Conservation (phyloP, 257 asterid species). For the Verbascum thapsus region DNA sequence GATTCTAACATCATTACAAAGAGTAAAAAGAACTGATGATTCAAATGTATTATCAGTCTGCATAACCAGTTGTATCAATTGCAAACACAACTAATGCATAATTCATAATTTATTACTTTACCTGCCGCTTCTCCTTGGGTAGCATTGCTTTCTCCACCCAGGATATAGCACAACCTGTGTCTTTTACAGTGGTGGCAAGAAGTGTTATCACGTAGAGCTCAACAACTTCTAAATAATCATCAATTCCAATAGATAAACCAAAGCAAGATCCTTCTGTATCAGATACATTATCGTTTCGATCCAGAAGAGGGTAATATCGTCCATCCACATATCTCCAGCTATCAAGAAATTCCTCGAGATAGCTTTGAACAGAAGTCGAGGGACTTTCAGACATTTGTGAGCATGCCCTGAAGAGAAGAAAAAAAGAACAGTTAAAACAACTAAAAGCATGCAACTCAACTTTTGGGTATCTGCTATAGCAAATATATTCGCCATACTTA, state of each 20-base stretch:
- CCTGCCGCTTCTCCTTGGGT: conserved; percentile 82
- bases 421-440: conserved; percentile 24
- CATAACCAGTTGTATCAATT: not conserved
- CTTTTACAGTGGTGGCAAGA: conserved; percentile 49
- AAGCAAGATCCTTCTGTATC: conserved; percentile 35
- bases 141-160: conserved; percentile 80
- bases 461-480: conserved; percentile 10
- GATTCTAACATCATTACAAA: conserved; percentile 5
- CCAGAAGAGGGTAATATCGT: conserved; percentile 41
- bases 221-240: conserved; percentile 64
- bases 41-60: not conserved
- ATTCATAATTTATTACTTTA: conserved; percentile 29
- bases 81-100: conserved; percentile 1
- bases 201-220: conserved; percentile 74
- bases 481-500: conserved; percentile 21
- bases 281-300: conserved; percentile 35
- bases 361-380: conserved; percentile 48
- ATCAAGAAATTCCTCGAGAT: conserved; percentile 69
- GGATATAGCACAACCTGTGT: conserved; percentile 64
- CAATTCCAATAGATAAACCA: conserved; percentile 48
- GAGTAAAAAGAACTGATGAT: not conserved
- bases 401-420: conserved; percentile 49
- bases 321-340: conserved; percentile 59
- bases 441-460: conserved; percentile 9
- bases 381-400: conserved; percentile 62